These are phyloP conservation scores for Lentinula guzmanii DNA, from an alignment of 768 basidiomycete genomes.

Conservation along the genomic window DNA sequence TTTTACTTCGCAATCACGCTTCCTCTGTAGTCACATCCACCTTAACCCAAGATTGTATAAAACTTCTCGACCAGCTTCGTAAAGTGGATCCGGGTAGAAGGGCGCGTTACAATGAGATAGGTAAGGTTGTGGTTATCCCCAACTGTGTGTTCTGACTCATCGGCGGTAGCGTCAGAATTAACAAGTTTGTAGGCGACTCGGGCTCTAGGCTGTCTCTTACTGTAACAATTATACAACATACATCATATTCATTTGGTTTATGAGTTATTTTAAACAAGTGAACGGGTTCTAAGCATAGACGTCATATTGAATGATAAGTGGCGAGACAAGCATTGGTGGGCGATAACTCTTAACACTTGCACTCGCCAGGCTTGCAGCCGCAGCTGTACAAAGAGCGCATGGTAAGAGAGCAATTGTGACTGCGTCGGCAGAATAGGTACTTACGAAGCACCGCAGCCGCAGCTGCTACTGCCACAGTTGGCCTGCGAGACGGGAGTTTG, in stretches of 20 bases:
- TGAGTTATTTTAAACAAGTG: not conserved
- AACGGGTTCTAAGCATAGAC: not conserved
- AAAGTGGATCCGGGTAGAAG: slow-evolving; percentile 61
- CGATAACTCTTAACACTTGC: slow-evolving; percentile 50
- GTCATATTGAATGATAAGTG: not conserved
- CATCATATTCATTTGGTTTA: not conserved
- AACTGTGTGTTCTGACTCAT: not conserved
- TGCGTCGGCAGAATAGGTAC: slow-evolving; percentile 5
- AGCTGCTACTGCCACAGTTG: slow-evolving; percentile 40
- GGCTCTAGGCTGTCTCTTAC: not conserved
- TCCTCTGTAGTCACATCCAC: slow-evolving; percentile 22
- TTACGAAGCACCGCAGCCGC: slow-evolving; percentile 49
- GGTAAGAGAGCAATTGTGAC: not conserved
- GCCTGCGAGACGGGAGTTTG: slow-evolving; percentile 32
- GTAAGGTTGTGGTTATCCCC: slow-evolving; percentile 25
- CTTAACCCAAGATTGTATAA: slow-evolving; percentile 39
- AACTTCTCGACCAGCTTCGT: slow-evolving; percentile 51
- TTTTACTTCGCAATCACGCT: slow-evolving; percentile 51
- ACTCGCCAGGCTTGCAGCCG: slow-evolving; percentile 52
- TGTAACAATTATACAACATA: not conserved
- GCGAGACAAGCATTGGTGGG: not conserved
- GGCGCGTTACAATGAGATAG: slow-evolving; percentile 63
- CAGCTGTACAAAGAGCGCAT: slow-evolving; percentile 32
- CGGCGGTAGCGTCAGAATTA: not conserved
- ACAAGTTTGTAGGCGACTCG: not conserved